Percentiles rank a stretch among this genome's conserved stretches.
phyloP scores from a whole-genome alignment of 345 rosid genomes.

The Rhodamnia argentea region DNA sequence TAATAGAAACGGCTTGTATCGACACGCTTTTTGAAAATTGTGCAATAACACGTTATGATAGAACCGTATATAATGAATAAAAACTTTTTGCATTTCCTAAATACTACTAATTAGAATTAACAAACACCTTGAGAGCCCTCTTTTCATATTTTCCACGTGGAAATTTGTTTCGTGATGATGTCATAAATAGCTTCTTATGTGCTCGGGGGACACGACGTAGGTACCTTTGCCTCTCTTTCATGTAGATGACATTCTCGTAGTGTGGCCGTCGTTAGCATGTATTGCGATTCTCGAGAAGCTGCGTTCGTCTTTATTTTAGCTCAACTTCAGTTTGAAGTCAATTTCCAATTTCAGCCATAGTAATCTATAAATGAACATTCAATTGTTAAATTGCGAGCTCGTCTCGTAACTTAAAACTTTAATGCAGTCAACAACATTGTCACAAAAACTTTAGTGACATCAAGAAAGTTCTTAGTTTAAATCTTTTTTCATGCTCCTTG shows the following conservation, averaged over 20 bases:
- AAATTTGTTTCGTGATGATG: neutral
- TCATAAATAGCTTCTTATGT: neutral
- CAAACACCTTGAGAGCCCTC: fast-evolving
- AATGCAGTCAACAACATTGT: neutral
- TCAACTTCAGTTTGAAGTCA: neutral
- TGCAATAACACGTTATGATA: too few relatives aligned
- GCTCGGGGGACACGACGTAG: neutral
- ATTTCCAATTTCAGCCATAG: neutral
- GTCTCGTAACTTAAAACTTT: neutral
- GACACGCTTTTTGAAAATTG: too few relatives aligned
- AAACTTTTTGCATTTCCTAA: too few relatives aligned
- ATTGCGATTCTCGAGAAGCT: neutral
- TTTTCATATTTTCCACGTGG: neutral
- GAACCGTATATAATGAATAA: too few relatives aligned
- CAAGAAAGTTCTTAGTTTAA: neutral
- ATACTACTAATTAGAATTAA: neutral
- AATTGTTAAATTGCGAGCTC: neutral
- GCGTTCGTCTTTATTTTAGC: neutral
- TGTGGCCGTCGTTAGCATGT: neutral
- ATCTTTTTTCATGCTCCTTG: neutral
- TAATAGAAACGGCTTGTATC: too few relatives aligned
- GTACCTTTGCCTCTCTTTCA: neutral
- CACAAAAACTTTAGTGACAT: fast-evolving
- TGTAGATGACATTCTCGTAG: neutral
- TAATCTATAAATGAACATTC: neutral